Conservation (phyloP, 1,284 basidiomycete species). For the Pseudozyma hubeiensis region DNA sequence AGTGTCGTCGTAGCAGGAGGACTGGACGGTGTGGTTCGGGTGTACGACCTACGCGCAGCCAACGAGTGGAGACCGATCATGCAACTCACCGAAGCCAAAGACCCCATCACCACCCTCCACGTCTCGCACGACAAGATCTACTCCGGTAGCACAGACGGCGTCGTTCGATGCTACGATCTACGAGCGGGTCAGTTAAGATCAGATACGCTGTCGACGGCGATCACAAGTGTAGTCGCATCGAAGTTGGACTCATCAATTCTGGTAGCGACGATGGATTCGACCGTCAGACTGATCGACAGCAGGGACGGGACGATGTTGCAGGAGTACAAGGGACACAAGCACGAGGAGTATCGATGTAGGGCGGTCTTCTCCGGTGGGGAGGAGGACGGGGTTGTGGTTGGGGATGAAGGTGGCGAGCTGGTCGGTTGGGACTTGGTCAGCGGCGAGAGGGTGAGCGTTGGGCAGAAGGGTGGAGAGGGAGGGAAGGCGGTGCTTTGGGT, state of each 20-base stretch:
- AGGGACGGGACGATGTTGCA: slow-evolving; percentile 86
- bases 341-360: slow-evolving; percentile 80
- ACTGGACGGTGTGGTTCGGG: slow-evolving; percentile 56
- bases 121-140: slow-evolving; percentile 73
- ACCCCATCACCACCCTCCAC: slow-evolving; percentile 77
- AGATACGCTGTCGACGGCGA: slow-evolving; percentile 82
- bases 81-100: slow-evolving; percentile 86
- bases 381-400: slow-evolving; percentile 84
- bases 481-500: slow-evolving; percentile 92
- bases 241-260: slow-evolving; percentile 81
- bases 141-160: slow-evolving; percentile 88
- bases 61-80: slow-evolving; percentile 80
- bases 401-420: slow-evolving; percentile 87
- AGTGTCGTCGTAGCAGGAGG: slow-evolving; percentile 53
- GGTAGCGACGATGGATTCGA: slow-evolving; percentile 84
- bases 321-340: slow-evolving; percentile 81
- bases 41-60: slow-evolving; percentile 71
- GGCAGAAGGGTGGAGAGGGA: slow-evolving; percentile 77
- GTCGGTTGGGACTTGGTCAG: slow-evolving; percentile 90
- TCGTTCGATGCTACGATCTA: slow-evolving; percentile 90
- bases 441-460: slow-evolving; percentile 11
- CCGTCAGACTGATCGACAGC: slow-evolving; percentile 85
- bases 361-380: slow-evolving; percentile 83
- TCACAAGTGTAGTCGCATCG: slow-evolving; percentile 79
- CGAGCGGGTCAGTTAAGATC: slow-evolving; percentile 87